phyloP scores from a whole-genome alignment of 192 early-diverging fungal genomes.

The Phycomyces nitens region DNA sequence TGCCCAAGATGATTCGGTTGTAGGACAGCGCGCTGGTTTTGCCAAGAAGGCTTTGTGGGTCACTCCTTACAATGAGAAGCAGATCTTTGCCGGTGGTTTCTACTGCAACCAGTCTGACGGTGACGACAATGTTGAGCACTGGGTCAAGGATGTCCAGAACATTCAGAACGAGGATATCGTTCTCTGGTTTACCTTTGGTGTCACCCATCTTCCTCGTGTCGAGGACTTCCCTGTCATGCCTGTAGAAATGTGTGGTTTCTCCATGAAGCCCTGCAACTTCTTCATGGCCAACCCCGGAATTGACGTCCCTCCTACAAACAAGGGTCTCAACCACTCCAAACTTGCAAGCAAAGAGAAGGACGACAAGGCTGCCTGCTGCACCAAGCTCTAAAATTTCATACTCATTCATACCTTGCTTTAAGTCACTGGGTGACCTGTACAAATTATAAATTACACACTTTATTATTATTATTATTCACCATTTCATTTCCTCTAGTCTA shows the following conservation, averaged over 20 bases:
- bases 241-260: slow-evolving; percentile 35
- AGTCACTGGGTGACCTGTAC: too few relatives aligned
- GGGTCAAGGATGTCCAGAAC: slow-evolving; percentile 26
- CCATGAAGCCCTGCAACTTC: slow-evolving; percentile 38
- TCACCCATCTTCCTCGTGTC: slow-evolving; percentile 36
- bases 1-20: slow-evolving; percentile 35
- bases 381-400: too few relatives aligned
- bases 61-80: slow-evolving; percentile 36
- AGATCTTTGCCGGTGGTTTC: slow-evolving; percentile 41
- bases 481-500: too few relatives aligned
- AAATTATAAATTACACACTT: too few relatives aligned
- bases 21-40: slow-evolving; percentile 36
- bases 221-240: slow-evolving; percentile 42
- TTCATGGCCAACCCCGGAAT: slow-evolving; percentile 35
- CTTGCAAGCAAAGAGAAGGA: slow-evolving; percentile 19
- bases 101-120: slow-evolving; percentile 38
- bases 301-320: slow-evolving; percentile 33
- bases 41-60: slow-evolving; percentile 38
- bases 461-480: too few relatives aligned
- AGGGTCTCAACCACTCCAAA: slow-evolving; percentile 28
- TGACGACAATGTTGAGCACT: slow-evolving; percentile 19
- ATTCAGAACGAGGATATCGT: slow-evolving; percentile 32
- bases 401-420: too few relatives aligned
- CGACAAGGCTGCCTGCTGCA: not conserved
- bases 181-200: slow-evolving; percentile 39